Evolutionary conservation across 306 rosid species (phyloP).

Genomic region (Acacia acuminata): DNA sequence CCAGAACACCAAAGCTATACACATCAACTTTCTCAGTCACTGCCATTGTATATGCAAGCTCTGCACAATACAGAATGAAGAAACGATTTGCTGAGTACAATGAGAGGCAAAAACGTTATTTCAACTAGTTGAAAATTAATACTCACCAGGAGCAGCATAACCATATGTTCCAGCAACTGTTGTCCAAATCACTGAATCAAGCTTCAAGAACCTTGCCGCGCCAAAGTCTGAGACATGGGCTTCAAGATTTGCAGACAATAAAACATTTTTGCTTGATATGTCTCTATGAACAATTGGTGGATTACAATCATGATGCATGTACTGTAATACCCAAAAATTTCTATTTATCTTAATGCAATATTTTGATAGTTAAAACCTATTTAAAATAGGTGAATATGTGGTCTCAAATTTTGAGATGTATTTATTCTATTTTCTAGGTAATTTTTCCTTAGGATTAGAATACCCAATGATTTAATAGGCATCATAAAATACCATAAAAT

Average conservation of each 20-base stretch:
- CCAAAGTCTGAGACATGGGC: conserved; percentile 36
- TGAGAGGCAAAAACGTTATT: neutral
- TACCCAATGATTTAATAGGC: too few species aligned
- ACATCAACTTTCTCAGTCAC: neutral
- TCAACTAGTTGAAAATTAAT: too few species aligned
- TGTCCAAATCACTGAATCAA: neutral
- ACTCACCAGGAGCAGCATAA: conserved; percentile 34
- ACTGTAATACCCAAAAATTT: too few species aligned
- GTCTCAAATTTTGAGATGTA: too few species aligned
- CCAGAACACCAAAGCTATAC: neutral
- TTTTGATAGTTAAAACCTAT: too few species aligned
- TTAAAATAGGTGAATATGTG: too few species aligned
- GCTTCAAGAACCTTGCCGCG: conserved; percentile 15
- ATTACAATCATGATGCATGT: too few species aligned
- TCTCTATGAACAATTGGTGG: conserved; percentile 4
- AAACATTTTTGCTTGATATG: conserved; percentile 29
- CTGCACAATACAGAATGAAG: neutral
- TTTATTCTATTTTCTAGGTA: too few species aligned
- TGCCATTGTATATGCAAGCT: neutral
- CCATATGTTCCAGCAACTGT: conserved; percentile 26
- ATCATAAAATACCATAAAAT: too few species aligned
- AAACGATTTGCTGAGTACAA: neutral
- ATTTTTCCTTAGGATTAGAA: too few species aligned
- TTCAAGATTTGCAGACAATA: conserved; percentile 9
- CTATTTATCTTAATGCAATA: too few species aligned